A percentile compares a stretch with the other conserved stretches of the same genome.
Evolutionary conservation across 2,329 filamentous ascomycete species (phyloP).

Genomic region (Pyricularia sp.): DNA sequence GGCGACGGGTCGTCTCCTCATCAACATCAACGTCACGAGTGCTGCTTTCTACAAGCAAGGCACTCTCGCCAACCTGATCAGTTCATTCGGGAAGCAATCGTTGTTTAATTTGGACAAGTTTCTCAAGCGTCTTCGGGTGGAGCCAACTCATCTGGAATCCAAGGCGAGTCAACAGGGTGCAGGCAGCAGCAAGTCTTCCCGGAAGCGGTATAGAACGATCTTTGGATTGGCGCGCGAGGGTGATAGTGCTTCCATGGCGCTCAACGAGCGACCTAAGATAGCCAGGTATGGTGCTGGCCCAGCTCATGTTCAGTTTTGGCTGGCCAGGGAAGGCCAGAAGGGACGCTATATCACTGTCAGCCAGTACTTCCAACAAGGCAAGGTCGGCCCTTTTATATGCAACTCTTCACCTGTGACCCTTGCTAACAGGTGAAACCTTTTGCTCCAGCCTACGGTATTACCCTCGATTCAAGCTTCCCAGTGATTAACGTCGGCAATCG

Average conservation of each 20-base stretch:
- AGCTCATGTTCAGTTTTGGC: conserved; percentile 44
- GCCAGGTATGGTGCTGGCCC: conserved; percentile 32
- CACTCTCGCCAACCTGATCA: conserved; percentile 14
- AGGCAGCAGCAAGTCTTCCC: neutral
- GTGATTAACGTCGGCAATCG: conserved; percentile 57
- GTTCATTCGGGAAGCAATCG: neutral
- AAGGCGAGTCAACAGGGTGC: neutral
- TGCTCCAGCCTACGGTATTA: conserved; percentile 19
- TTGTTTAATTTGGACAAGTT: conserved; percentile 21
- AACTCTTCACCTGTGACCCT: too few species aligned
- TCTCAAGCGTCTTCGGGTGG: conserved; percentile 25
- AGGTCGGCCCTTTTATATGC: conserved; percentile 12
- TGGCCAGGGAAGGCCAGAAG: conserved; percentile 14
- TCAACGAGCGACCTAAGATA: conserved; percentile 17
- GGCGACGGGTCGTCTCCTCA: conserved; percentile 41
- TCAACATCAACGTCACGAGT: conserved; percentile 47
- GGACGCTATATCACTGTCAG: conserved; percentile 22
- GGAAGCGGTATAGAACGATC: neutral
- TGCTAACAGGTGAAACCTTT: neutral
- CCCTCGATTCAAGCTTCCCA: conserved; percentile 33
- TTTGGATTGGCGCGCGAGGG: neutral
- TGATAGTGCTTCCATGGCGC: neutral
- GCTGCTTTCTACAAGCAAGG: conserved; percentile 23
- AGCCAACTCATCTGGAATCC: conserved; percentile 24
- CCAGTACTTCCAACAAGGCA: conserved; percentile 35